phyloP scores from a whole-genome alignment of 371 early-diverging fungal species.

The Rhizopus arrhizus region DNA sequence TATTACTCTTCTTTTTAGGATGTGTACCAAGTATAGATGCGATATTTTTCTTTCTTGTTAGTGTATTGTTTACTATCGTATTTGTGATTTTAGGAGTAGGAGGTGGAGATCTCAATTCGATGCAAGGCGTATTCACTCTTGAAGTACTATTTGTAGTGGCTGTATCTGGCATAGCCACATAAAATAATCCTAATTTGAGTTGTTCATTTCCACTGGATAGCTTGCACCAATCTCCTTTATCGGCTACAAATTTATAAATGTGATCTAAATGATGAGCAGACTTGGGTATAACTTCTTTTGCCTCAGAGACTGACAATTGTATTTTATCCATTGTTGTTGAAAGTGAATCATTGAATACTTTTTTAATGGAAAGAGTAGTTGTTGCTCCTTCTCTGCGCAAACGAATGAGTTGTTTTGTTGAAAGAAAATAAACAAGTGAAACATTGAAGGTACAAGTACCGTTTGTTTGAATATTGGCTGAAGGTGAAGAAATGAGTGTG shows the following conservation, averaged over 20 bases:
- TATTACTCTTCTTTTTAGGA: conserved; percentile 1
- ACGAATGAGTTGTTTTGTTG: conserved; percentile 42
- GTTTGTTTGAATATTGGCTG: conserved; percentile 26
- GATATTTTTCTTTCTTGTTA: conserved; percentile 16
- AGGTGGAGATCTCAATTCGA: conserved; percentile 30
- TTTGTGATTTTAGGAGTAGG: conserved; percentile 24
- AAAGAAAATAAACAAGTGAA: conserved; percentile 47
- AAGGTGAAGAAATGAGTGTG: conserved; percentile 37
- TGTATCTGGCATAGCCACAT: conserved; percentile 47
- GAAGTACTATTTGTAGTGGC: conserved; percentile 2
- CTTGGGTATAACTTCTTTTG: conserved; percentile 45
- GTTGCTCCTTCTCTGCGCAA: conserved; percentile 39
- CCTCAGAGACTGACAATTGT: conserved; percentile 33
- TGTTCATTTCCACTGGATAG: conserved; percentile 28
- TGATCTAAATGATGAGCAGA: conserved; percentile 39
- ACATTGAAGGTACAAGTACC: conserved; percentile 35
- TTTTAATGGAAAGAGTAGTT: conserved; percentile 25
- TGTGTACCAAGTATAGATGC: conserved; percentile 3
- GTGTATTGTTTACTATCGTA: not conserved
- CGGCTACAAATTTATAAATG: conserved; percentile 44
- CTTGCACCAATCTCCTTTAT: conserved; percentile 45
- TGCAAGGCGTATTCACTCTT: conserved; percentile 19
- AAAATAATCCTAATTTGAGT: conserved; percentile 44
- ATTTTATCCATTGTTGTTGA: conserved; percentile 14
- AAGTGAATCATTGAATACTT: conserved; percentile 8